Base-by-base conservation (phyloP, 805 yeast genomes). In the Vanderwaltozyma tropicalis region DNA sequence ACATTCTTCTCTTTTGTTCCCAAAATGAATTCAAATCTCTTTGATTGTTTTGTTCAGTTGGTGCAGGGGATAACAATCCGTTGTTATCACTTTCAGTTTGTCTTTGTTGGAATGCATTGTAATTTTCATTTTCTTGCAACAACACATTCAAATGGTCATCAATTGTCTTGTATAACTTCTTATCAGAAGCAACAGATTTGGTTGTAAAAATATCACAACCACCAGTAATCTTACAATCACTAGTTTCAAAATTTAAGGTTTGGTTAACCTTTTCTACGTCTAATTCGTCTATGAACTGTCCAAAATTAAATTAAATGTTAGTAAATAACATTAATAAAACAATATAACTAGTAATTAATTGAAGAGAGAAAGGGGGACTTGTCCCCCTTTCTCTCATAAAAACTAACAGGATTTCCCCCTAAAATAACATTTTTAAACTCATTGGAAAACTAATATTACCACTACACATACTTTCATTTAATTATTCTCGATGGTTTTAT, bases 201-300 rank as follows among this genome's bases (percentile, higher is more conserved):
- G 98, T 92, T 1, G 97, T 84, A 54, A 86, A 92, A 34, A 92
- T 70, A 55, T 92, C 98, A 56, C 95, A 80, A 19, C 94, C 87
- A 11, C 96, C 97, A 39, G 74, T 73, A 28, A 92, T 76, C 48
- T 72, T 79, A 52, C 82, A 75, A 48, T 82, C 94, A 1, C 74
- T 68, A 3, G 87, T 77, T 45, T 78, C 83, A 47, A 85, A 86
- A 46, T 78, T 77, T 39, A 92, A 73, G 38, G 85, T 82, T 53
- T 87, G 94, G 54, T 87, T 87, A 28, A 92, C 81, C 48, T 81
- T 71, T 59, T 87, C 96, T n/a, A 92, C 78, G 52, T 88, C 96
- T 28, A 86, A 80, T 53, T 82, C 92, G 57, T 92, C 97, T 42
- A 92, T 80, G 62, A 85, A 92, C 21, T 35, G 22, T 29, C 17